Conservation (phyloP, 371 early-diverging fungal genomes). For the Mucor mucedo region DNA sequence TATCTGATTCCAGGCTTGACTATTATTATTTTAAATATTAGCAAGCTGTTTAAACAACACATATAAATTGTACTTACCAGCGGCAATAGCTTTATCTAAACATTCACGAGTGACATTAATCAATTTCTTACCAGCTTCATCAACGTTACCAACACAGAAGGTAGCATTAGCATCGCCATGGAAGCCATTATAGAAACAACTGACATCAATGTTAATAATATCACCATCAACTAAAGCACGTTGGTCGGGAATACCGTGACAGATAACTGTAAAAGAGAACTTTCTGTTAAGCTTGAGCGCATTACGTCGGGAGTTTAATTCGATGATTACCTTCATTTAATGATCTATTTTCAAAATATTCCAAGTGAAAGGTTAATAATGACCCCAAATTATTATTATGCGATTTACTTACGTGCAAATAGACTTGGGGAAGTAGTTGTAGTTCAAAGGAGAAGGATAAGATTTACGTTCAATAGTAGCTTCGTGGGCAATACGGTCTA, state of each 20-base stretch:
- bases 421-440: conserved; percentile 90
- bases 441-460: conserved; percentile 96
- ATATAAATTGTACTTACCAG: conserved; percentile 54
- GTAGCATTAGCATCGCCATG: conserved; percentile 93
- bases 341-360: conserved; percentile 34
- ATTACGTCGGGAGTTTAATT: background rate
- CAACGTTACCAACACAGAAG: conserved; percentile 86
- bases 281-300: background rate
- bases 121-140: conserved; percentile 71
- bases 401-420: conserved; percentile 78
- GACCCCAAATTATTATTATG: too few relatives aligned
- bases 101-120: conserved; percentile 81
- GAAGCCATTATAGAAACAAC: conserved; percentile 87
- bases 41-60: too few relatives aligned
- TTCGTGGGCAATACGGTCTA: conserved; percentile 85
- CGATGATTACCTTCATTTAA: conserved; percentile 59
- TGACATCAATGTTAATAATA: conserved; percentile 91
- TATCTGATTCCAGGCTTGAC: conserved; percentile 92
- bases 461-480: conserved; percentile 83
- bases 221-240: conserved; percentile 90
- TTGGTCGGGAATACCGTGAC: conserved; percentile 92
- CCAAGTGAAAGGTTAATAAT: conserved; percentile 1
- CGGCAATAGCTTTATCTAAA: conserved; percentile 86
- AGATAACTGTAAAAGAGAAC: conserved; percentile 59
- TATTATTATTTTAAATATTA: conserved; percentile 9